These are phyloP conservation scores for Metschnikowia peoriensis DNA, from an alignment of 805 yeast genomes.

Conservation along the genomic window DNA sequence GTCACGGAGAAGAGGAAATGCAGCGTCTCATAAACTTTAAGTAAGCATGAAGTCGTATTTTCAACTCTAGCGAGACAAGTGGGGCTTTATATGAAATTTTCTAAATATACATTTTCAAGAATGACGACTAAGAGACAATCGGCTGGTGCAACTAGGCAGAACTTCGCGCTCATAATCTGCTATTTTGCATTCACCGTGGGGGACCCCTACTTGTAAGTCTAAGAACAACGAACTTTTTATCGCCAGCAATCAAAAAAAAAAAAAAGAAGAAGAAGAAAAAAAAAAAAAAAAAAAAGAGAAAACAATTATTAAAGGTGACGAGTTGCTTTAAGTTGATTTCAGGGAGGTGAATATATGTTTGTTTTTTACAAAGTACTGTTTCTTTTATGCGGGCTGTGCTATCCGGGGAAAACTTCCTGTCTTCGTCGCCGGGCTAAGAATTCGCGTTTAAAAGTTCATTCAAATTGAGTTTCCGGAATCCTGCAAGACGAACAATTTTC, in stretches of 20 bases:
- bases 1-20: conserved; percentile 16
- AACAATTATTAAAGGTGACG: too few species aligned
- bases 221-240: too few species aligned
- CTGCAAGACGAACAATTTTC: background rate
- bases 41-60: background rate
- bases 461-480: background rate
- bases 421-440: background rate
- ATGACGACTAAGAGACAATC: background rate
- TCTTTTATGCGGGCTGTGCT: background rate
- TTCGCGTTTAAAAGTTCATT: conserved; percentile 2
- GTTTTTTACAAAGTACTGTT: background rate
- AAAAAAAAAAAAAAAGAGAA: too few species aligned
- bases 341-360: too few species aligned
- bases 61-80: background rate
- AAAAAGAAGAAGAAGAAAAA: too few species aligned
- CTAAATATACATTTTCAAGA: background rate
- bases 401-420: background rate
- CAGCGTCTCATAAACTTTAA: conserved; percentile 18
- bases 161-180: too few species aligned
- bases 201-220: too few species aligned
- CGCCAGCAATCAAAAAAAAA: too few species aligned
- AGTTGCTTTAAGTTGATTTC: too few species aligned
- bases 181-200: too few species aligned
- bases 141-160: background rate
- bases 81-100: background rate